phyloP scores from a whole-genome alignment of 257 asterid genomes.

The Paulownia fortunei region DNA sequence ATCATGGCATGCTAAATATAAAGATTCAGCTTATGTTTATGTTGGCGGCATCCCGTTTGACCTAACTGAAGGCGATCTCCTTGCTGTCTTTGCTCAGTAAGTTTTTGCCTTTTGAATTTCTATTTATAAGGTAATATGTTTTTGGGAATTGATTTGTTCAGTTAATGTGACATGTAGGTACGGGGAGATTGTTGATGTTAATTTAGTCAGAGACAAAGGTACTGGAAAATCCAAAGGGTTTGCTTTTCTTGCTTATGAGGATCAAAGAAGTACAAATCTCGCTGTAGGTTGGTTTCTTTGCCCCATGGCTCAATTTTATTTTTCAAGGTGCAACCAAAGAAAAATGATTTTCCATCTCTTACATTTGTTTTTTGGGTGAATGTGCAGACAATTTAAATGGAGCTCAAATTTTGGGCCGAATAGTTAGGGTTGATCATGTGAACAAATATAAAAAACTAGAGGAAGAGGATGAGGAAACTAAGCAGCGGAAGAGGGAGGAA shows the following conservation, averaged over 20 bases:
- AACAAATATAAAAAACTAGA: conserved; percentile 77
- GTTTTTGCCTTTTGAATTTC: conserved; percentile 18
- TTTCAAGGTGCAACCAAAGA: background rate
- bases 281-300: conserved; percentile 76
- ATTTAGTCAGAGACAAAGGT: conserved; percentile 82
- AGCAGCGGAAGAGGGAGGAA: conserved; percentile 87
- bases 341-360: background rate
- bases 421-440: conserved; percentile 85
- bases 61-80: conserved; percentile 96
- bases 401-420: conserved; percentile 82
- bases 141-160: conserved; percentile 11
- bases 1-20: conserved; percentile 96
- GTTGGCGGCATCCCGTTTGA: conserved; percentile 91
- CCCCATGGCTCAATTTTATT: background rate
- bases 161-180: conserved; percentile 52
- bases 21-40: conserved; percentile 89
- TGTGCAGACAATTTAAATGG: conserved; percentile 84
- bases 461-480: conserved; percentile 96
- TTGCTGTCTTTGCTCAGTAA: conserved; percentile 92
- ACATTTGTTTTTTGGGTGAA: conserved; percentile 2
- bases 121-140: background rate
- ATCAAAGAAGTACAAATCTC: conserved; percentile 93
- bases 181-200: conserved; percentile 93
- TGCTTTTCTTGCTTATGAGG: conserved; percentile 94
- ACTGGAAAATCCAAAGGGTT: conserved; percentile 98